Base-by-base conservation (phyloP, 306 rosid genomes). In the Dryas drummondii region DNA sequence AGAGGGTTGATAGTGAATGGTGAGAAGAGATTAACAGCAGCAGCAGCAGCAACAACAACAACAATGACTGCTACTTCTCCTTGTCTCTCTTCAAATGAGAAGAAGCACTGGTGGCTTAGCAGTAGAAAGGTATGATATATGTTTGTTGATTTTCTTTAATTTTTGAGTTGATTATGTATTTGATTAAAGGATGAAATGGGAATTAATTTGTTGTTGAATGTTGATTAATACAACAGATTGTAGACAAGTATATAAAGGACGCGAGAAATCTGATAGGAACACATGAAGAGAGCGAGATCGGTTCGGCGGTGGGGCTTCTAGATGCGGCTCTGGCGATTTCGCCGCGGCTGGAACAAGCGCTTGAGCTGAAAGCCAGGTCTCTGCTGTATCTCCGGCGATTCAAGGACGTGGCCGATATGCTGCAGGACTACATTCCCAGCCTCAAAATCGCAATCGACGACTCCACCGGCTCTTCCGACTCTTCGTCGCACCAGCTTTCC, bases 91-190 rank as follows among this genome's bases (percentile, higher is more conserved):
- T 46, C 86, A 14, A 64, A 83, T 60, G 96, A 92, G 72, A 94
- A 88, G 85, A 94, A 89, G 65, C 96, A 86, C 87, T 96, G 99
- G 99, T 96, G 99, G 99, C 92, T 90, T 15, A 86, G 88, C 75
- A 96, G 88, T 76, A 76, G 96, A 67, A 92, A 84, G 97, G 99
- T 96, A 76, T 57, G 40, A 0, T 47, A 5, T 54, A 60, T 19
- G 44, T 47, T 37, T 46, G 17, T 4, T 26, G 13, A 2, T 70
- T 37, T 17, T n/a, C 61, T 42, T 53, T 4, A 0, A 6, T 15
- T 14, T 14, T 45, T 7, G 60, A 3, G 8, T 44, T 22, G 22
- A 22, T 22, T 22, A 0, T 22, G 22, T 22, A 22, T 22, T 22
- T 22, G 22, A 22, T 22, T 22, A 22, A 22, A 22, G 22, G 22